Evolutionary conservation across 345 rosid species (phyloP).

Genomic region (Punica granatum): DNA sequence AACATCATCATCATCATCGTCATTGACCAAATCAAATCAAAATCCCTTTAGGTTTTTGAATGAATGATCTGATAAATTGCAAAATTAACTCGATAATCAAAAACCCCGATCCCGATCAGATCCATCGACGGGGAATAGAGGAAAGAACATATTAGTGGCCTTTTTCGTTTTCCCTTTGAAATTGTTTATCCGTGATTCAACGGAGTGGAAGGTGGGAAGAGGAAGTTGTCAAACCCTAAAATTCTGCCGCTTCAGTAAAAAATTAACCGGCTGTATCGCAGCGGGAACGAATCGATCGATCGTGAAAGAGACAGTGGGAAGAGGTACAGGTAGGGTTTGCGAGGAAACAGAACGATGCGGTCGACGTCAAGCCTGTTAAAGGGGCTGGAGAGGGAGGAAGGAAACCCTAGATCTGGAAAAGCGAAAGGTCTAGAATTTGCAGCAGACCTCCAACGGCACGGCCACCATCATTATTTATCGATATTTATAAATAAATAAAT

Average conservation of each 20-base stretch:
- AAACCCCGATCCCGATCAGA: background rate
- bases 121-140: background rate
- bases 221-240: constrained; percentile 8
- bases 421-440: no score
- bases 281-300: background rate
- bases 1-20: background rate
- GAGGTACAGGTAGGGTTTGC: background rate
- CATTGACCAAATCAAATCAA: background rate
- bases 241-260: background rate
- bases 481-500: no score
- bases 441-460: no score
- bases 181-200: constrained; percentile 1
- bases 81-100: background rate
- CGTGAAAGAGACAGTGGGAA: background rate
- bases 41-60: background rate
- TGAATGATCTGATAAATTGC: constrained; percentile 1
- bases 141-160: background rate
- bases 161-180: background rate
- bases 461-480: no score
- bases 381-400: background rate
- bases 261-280: background rate
- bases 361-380: background rate
- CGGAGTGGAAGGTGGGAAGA: background rate
- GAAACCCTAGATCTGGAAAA: no score
- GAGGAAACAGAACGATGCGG: background rate